Base-by-base conservation (phyloP, 2,329 filamentous ascomycete species). In the Alternaria viburni region DNA sequence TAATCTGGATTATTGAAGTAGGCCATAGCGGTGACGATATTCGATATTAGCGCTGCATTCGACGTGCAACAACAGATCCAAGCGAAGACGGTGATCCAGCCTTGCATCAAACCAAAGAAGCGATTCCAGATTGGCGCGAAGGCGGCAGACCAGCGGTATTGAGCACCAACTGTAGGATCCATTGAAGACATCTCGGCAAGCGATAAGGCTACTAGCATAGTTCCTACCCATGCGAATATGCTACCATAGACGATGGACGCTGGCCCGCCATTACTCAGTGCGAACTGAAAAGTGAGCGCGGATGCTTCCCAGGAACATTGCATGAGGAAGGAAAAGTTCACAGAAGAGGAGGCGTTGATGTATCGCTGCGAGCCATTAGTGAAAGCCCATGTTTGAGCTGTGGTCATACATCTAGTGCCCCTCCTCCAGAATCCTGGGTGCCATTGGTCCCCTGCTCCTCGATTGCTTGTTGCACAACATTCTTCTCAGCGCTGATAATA, bases 1-100 rank as follows among this genome's bases (percentile, higher is more conserved):
- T 83, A 82, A 1, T 62, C 64, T n/a, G 26, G 26, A 26, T 81
- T 61, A 25, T 80, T 82, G 47, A 84, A 72, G 10, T 60, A 65
- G 19, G 60, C 62, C 3, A 75, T 61, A 4, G 68, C 67, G 10
- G 65, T 47, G 15, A 73, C 61, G 25, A 75, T 60, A 15, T 72
- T 75, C 1, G 70, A 70, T 8, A 70, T 61, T 9, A 76, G 50
- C 13, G 74, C 75, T 10, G 69, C 69, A 50, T 69, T 80, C 6
- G 67, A 69, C 1, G 68, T 67, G 32, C 68, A 66, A 7, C 75
- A 78, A 71, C 59, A 74, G 67, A 69, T 71, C 80, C 80, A 81
- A 3, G 78, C 80, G 11, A 81, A 73, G 2, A 77, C 74, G 15
- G 78, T 79, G 6, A 81, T 74, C 81, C 81, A 83, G 21, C 71